Evolutionary conservation across 768 basidiomycete species (phyloP).

Genomic region (Cantharellus cinnabarinus): DNA sequence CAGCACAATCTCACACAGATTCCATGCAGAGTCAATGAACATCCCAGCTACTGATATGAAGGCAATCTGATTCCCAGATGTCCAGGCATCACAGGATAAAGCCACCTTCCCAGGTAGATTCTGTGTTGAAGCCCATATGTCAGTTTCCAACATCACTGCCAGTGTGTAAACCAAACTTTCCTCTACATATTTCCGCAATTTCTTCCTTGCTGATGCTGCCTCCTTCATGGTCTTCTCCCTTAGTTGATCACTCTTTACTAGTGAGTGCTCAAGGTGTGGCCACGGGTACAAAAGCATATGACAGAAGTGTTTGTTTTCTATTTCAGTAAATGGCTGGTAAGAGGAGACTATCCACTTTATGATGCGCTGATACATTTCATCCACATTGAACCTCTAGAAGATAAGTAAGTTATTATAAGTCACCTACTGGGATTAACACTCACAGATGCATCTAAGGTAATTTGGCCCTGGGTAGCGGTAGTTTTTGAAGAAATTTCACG

Average conservation of each 20-base stretch:
- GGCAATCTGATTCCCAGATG: neutral
- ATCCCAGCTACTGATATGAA: neutral
- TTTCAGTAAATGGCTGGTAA: conserved; percentile 11
- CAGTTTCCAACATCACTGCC: neutral
- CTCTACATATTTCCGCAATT: conserved; percentile 9
- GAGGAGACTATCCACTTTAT: conserved; percentile 7
- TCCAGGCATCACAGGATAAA: neutral
- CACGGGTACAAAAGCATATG: conserved; percentile 10
- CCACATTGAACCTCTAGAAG: neutral
- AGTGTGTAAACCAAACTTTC: conserved; percentile 3
- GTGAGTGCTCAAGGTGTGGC: neutral
- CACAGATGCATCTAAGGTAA: too few relatives aligned
- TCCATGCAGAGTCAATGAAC: neutral
- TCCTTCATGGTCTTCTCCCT: conserved; percentile 9
- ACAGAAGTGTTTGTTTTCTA: conserved; percentile 5
- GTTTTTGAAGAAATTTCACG: too few relatives aligned
- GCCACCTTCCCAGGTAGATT: neutral
- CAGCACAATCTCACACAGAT: neutral
- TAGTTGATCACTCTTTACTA: conserved; percentile 6
- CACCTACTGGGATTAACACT: too few relatives aligned
- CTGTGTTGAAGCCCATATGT: neutral
- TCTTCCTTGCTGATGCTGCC: conserved; percentile 6
- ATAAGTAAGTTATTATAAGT: neutral
- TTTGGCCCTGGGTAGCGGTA: too few relatives aligned
- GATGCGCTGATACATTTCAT: conserved; percentile 5